A percentile compares a stretch with the other conserved stretches of the same genome.
Evolutionary conservation across 768 basidiomycete genomes (phyloP).

Genomic region (Boletus insuetus): DNA sequence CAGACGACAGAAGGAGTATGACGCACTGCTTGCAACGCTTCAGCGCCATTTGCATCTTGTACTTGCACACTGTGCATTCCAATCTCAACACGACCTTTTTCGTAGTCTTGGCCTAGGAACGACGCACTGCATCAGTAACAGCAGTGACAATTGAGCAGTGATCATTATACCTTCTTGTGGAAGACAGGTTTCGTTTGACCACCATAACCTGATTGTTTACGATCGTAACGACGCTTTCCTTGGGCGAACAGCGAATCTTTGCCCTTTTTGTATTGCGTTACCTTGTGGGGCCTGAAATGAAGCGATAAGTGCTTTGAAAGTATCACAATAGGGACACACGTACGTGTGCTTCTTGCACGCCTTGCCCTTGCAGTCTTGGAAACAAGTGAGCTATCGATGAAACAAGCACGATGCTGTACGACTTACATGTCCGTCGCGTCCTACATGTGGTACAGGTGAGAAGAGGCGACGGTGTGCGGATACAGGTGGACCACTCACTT

Average conservation of each 20-base stretch:
- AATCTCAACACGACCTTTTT: conserved; percentile 99
- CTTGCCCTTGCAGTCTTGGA: conserved; percentile 90
- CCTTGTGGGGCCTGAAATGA: conserved; percentile 86
- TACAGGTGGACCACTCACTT: conserved; percentile 57
- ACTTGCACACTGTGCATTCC: conserved; percentile 98
- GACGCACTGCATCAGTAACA: background rate
- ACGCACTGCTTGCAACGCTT: conserved; percentile 99
- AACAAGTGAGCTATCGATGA: conserved; percentile 5
- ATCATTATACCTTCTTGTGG: conserved; percentile 85
- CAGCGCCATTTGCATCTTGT: conserved; percentile 93
- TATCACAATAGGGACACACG: conserved; percentile 36
- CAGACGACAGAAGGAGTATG: background rate
- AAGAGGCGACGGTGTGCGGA: conserved; percentile 9
- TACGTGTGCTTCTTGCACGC: conserved; percentile 97
- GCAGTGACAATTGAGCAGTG: background rate
- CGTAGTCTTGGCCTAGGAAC: conserved; percentile 84
- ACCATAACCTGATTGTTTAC: conserved; percentile 98
- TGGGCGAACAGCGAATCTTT: conserved; percentile 97
- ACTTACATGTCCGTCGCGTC: conserved; percentile 95
- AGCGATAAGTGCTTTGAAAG: background rate
- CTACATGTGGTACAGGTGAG: conserved; percentile 35
- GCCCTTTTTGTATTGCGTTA: conserved; percentile 99
- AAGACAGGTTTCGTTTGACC: conserved; percentile 99
- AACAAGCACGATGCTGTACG: background rate
- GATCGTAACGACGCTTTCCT: conserved; percentile 99